phyloP scores from a whole-genome alignment of 2,329 filamentous ascomycete genomes.

The Endoconidiophora polonica region DNA sequence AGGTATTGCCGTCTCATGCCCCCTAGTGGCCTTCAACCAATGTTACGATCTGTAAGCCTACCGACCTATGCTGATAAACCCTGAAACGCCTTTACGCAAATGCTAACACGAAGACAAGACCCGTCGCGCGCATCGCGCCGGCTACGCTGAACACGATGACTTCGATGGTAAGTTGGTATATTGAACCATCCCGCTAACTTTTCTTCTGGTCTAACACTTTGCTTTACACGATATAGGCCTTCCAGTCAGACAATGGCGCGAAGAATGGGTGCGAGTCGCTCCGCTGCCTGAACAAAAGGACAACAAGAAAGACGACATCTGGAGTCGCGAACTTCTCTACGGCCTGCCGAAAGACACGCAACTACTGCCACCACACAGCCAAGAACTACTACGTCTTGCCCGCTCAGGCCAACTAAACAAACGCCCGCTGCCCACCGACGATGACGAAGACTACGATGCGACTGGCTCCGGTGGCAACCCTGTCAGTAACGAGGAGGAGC shows the following conservation, averaged over 20 bases:
- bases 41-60: too few species aligned
- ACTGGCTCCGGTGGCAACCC: constrained; percentile 33
- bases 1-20: too few species aligned
- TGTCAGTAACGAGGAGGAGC: constrained; percentile 49
- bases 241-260: constrained; percentile 80
- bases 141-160: constrained; percentile 43
- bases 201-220: neutral
- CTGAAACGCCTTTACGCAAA: neutral
- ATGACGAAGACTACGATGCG: constrained; percentile 41
- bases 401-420: constrained; percentile 64
- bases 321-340: constrained; percentile 57
- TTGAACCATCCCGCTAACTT: too few species aligned
- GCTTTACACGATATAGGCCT: constrained; percentile 34
- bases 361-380: constrained; percentile 60
- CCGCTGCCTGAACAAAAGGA: constrained; percentile 49
- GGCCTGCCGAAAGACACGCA: constrained; percentile 76
- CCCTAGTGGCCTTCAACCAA: too few species aligned
- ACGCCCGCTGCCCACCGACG: constrained; percentile 43
- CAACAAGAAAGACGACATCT: constrained; percentile 46
- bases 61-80: too few species aligned
- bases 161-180: constrained; percentile 32
- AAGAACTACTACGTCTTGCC: constrained; percentile 67
- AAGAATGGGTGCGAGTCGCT: constrained; percentile 50
- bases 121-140: constrained; percentile 38
- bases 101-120: constrained; percentile 23